phyloP scores from a whole-genome alignment of 208 protist species.

The Trypanosoma melophagium region DNA sequence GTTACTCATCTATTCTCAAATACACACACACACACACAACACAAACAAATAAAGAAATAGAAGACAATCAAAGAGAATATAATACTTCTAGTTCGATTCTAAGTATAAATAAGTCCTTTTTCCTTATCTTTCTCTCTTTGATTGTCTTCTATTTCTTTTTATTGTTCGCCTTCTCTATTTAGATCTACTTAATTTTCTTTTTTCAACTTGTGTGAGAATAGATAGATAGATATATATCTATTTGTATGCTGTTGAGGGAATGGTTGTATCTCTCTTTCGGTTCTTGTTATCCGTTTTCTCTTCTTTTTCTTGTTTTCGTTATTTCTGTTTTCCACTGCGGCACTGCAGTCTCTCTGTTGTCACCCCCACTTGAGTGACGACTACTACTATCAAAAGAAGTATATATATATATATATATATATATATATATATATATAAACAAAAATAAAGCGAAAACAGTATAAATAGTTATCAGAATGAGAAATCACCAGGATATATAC shows the following conservation, averaged over 20 bases:
- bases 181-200: not conserved
- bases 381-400: too few relatives aligned
- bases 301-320: not conserved
- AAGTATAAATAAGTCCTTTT: not conserved
- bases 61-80: too few relatives aligned
- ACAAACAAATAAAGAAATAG: not conserved
- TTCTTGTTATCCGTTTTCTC: not conserved
- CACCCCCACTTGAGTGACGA: not conserved
- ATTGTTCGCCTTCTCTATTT: not conserved
- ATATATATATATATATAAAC: not conserved
- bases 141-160: not conserved
- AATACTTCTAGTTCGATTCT: not conserved
- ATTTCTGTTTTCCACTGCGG: not conserved
- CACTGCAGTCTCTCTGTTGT: not conserved
- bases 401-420: not conserved
- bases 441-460: conserved; percentile 15
- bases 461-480: not conserved
- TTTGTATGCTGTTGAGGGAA: not conserved
- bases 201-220: not conserved
- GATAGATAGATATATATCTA: too few relatives aligned
- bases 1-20: conserved; percentile 56
- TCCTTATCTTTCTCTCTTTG: not conserved
- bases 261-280: not conserved
- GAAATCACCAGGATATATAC: conserved; percentile 5
- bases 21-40: not conserved